These are phyloP conservation scores for Fusarium sp. DNA, from an alignment of 2,329 filamentous ascomycete species.

Conservation along the genomic window DNA sequence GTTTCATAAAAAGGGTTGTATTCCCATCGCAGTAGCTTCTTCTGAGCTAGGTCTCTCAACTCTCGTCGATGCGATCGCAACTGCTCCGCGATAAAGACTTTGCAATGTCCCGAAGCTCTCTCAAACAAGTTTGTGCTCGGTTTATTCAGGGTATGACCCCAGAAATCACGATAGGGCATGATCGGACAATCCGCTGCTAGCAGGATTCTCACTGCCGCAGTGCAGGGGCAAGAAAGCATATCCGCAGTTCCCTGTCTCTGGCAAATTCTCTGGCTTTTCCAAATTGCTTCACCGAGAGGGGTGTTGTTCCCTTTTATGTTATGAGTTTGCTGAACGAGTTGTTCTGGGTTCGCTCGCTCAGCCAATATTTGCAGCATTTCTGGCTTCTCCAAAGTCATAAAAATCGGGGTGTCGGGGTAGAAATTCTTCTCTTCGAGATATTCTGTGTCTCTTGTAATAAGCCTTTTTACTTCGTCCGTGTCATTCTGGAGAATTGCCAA, in stretches of 20 bases:
- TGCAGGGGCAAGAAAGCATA: background rate
- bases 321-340: background rate
- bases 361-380: background rate
- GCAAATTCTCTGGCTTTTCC: background rate
- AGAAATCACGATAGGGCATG: background rate
- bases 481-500: background rate
- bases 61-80: background rate
- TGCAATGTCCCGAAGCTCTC: background rate
- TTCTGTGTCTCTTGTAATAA: background rate
- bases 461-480: fast-evolving
- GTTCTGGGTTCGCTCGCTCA: background rate
- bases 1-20: fast-evolving
- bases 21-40: background rate
- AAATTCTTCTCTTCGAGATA: background rate
- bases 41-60: background rate
- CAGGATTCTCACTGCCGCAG: background rate
- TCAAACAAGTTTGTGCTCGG: too few relatives aligned
- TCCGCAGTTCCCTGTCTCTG: fast-evolving
- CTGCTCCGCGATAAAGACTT: background rate
- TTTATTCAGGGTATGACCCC: too few relatives aligned
- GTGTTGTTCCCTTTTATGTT: too few relatives aligned
- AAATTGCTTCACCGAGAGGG: background rate
- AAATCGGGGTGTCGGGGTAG: background rate
- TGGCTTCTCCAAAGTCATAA: background rate
- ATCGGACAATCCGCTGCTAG: background rate